Evolutionary conservation across 768 basidiomycete genomes (phyloP).

Genomic region (Trametes cubensis): DNA sequence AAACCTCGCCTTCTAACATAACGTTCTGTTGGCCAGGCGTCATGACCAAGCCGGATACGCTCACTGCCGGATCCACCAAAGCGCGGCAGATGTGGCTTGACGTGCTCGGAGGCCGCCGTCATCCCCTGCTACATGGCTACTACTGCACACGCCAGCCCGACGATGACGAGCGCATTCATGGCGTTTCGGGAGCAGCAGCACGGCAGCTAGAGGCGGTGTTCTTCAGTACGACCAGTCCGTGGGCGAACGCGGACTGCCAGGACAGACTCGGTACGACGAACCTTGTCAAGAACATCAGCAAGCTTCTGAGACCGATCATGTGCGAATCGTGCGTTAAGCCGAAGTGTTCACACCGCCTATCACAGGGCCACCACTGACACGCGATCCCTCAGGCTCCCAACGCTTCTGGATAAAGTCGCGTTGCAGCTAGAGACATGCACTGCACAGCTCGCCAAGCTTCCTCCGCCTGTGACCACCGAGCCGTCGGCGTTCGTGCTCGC

Average conservation of each 20-base stretch:
- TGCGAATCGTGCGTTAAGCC: neutral
- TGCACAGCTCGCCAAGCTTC: constrained; percentile 18
- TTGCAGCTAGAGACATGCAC: constrained; percentile 16
- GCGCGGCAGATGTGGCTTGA: constrained; percentile 50
- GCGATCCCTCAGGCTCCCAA: constrained; percentile 12
- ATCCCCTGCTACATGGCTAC: constrained; percentile 51
- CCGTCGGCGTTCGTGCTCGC: constrained; percentile 25
- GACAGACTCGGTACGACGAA: constrained; percentile 57
- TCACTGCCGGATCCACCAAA: constrained; percentile 48
- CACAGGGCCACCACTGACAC: neutral
- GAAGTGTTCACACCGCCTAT: neutral
- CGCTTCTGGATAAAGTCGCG: constrained; percentile 16
- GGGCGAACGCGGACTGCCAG: constrained; percentile 49
- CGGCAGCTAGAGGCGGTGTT: constrained; percentile 45
- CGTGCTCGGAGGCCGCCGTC: constrained; percentile 50
- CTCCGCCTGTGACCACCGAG: constrained; percentile 21
- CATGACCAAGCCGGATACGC: constrained; percentile 68
- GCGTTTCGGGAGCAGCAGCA: constrained; percentile 42
- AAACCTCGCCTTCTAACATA: too few relatives aligned
- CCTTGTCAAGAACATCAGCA: constrained; percentile 55
- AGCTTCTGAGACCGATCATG: constrained; percentile 44
- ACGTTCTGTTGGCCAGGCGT: constrained; percentile 46
- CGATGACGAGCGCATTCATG: constrained; percentile 52
- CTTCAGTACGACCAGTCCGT: constrained; percentile 53
- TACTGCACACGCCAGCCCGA: constrained; percentile 70